phyloP scores from a whole-genome alignment of 2,329 filamentous ascomycete genomes.

The Fusarium sarcochroum region DNA sequence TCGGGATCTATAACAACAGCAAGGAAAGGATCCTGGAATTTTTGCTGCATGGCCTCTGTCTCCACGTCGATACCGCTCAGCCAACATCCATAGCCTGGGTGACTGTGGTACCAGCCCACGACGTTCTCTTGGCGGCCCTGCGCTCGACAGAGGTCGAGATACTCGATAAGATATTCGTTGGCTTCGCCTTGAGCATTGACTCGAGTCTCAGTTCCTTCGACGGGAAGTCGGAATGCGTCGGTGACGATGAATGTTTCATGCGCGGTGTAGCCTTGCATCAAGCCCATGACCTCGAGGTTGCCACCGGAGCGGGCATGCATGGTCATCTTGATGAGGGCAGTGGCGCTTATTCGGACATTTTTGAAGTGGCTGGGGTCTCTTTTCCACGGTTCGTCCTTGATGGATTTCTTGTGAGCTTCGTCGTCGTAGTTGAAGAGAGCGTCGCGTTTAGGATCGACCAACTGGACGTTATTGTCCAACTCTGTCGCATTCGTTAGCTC shows the following conservation, averaged over 20 bases:
- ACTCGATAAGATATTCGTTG: slow-evolving; percentile 96
- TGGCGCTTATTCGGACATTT: slow-evolving; percentile 90
- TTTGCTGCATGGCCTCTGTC: slow-evolving; percentile 89
- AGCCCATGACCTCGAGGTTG: slow-evolving; percentile 93
- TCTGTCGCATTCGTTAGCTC: slow-evolving; percentile 66
- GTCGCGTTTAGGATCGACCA: slow-evolving; percentile 89
- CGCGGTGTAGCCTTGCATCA: slow-evolving; percentile 96
- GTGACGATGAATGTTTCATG: slow-evolving; percentile 91
- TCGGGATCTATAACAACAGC: slow-evolving; percentile 98
- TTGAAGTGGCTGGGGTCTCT: slow-evolving; percentile 90
- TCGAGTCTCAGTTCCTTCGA: slow-evolving; percentile 97
- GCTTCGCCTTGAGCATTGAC: slow-evolving; percentile 97
- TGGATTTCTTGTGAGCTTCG: slow-evolving; percentile 73
- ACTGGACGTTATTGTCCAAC: slow-evolving; percentile 86
- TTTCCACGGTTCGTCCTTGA: slow-evolving; percentile 80
- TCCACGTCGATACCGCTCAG: slow-evolving; percentile 94
- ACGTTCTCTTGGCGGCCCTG: slow-evolving; percentile 88
- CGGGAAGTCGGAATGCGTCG: slow-evolving; percentile 92
- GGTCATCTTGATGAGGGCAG: slow-evolving; percentile 97
- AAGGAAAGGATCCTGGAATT: slow-evolving; percentile 89
- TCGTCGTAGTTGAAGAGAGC: slow-evolving; percentile 89
- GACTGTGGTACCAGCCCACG: slow-evolving; percentile 98
- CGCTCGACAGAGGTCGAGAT: slow-evolving; percentile 81
- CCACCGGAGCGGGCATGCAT: slow-evolving; percentile 99
- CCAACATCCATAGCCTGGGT: slow-evolving; percentile 99